phyloP scores from a whole-genome alignment of 208 protist genomes.

The Wallacemonas rigidus region DNA sequence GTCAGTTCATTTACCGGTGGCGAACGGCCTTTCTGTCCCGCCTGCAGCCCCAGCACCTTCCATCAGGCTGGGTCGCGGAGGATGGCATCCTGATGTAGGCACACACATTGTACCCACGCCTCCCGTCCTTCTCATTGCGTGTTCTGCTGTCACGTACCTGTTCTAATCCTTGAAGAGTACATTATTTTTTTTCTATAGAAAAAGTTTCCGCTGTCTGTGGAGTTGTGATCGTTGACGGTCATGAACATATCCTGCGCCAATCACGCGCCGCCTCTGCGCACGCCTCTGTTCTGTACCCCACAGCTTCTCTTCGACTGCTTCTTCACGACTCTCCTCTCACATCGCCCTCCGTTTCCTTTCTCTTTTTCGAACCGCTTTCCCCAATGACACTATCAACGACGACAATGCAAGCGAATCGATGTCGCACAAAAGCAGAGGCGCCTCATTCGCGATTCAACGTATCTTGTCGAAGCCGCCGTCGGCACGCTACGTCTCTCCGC shows the following conservation, averaged over 20 bases:
- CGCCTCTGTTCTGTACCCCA: too few species aligned
- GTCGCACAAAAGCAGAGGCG: not conserved
- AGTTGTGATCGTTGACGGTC: too few species aligned
- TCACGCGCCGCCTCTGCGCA: too few species aligned
- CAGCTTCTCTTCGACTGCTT: too few species aligned
- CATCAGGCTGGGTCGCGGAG: slow-evolving; percentile 49
- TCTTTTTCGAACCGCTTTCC: too few species aligned
- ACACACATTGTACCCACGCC: not conserved
- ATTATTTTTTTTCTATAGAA: too few species aligned
- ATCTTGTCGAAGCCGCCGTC: not conserved
- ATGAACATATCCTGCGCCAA: too few species aligned
- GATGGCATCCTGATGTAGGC: slow-evolving; percentile 46
- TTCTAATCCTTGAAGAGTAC: too few species aligned
- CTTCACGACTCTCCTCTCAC: too few species aligned
- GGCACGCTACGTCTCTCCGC: not conserved
- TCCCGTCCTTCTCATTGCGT: not conserved
- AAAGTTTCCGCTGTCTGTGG: too few species aligned
- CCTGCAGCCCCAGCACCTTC: slow-evolving; percentile 48
- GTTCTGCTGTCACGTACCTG: not conserved
- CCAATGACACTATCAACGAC: too few species aligned
- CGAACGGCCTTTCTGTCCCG: slow-evolving; percentile 37
- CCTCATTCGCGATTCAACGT: not conserved
- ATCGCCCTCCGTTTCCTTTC: too few species aligned
- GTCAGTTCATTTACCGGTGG: slow-evolving; percentile 72
- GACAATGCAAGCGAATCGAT: not conserved